These are phyloP conservation scores for Ustilago lituana DNA, from an alignment of 1,284 basidiomycete species.

Conservation along the genomic window DNA sequence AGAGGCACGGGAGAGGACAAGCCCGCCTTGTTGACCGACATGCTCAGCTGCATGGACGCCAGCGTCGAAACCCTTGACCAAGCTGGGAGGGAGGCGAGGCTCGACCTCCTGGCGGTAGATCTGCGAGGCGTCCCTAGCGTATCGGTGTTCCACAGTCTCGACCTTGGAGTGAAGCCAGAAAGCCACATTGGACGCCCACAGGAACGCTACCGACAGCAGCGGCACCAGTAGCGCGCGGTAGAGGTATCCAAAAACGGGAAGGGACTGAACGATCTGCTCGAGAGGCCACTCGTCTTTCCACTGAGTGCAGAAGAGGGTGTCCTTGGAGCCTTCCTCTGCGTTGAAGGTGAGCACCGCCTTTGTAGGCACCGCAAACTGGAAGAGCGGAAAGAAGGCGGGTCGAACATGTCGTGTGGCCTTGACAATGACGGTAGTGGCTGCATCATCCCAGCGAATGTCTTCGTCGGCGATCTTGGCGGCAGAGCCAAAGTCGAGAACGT, in stretches of 20 bases:
- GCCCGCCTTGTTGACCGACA: slow-evolving; percentile 14
- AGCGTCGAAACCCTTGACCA: slow-evolving; percentile 36
- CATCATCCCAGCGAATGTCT: slow-evolving; percentile 43
- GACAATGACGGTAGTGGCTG: slow-evolving; percentile 35
- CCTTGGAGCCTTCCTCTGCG: slow-evolving; percentile 21
- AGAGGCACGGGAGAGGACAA: slow-evolving; percentile 18
- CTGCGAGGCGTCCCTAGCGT: slow-evolving; percentile 12
- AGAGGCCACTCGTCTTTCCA: slow-evolving; percentile 49
- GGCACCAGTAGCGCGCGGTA: slow-evolving; percentile 36
- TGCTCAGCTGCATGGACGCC: slow-evolving; percentile 29
- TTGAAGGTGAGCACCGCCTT: slow-evolving; percentile 36
- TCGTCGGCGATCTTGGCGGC: slow-evolving; percentile 30
- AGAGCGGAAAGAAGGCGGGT: slow-evolving; percentile 48
- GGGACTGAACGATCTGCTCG: slow-evolving; percentile 16
- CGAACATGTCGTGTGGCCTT: slow-evolving; percentile 39
- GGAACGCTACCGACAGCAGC: slow-evolving; percentile 29
- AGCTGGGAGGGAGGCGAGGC: slow-evolving; percentile 29
- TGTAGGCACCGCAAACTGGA: slow-evolving; percentile 45
- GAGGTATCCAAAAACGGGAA: slow-evolving; percentile 26
- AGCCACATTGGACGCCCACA: slow-evolving; percentile 35
- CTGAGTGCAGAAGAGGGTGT: slow-evolving; percentile 48
- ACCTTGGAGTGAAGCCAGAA: slow-evolving; percentile 40
- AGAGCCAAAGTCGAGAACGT: slow-evolving; percentile 44
- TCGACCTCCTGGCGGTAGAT: slow-evolving; percentile 20
- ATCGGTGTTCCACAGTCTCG: slow-evolving; percentile 20